Percentiles rank a stretch among this genome's conserved stretches.
Conservation (phyloP, 2,329 filamentous ascomycete species). For the Exserohilum rostratum region DNA sequence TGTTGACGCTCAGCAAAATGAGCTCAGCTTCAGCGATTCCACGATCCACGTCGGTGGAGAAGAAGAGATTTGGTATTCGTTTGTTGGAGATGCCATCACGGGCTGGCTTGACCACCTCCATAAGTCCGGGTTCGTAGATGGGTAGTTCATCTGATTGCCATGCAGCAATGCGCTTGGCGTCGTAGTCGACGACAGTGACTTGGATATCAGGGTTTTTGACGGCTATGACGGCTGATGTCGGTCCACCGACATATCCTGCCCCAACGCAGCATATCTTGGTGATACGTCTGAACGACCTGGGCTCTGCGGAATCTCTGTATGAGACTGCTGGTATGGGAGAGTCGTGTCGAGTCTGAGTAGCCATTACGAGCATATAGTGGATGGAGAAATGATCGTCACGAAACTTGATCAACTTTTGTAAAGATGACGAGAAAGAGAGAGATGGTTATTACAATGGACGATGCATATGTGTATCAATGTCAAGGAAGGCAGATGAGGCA, state of each 20-base stretch:
- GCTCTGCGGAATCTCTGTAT: neutral
- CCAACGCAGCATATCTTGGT: conserved; percentile 5
- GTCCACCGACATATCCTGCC: conserved; percentile 59
- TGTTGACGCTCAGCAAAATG: conserved; percentile 78
- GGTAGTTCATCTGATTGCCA: conserved; percentile 78
- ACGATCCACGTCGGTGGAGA: conserved; percentile 69
- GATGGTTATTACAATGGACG: neutral
- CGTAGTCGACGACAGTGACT: conserved; percentile 77
- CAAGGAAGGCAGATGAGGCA: neutral
- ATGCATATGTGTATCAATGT: neutral
- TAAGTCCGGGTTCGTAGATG: conserved; percentile 76
- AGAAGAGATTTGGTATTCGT: conserved; percentile 71
- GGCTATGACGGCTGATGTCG: conserved; percentile 76
- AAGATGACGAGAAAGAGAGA: neutral
- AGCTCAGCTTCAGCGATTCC: conserved; percentile 72
- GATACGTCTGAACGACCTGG: neutral
- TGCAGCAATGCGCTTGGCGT: conserved; percentile 67
- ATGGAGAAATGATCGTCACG: neutral
- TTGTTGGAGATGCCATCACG: conserved; percentile 51
- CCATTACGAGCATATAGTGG: neutral
- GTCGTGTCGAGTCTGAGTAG: conserved; percentile 1
- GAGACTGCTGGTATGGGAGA: neutral
- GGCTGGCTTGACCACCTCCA: conserved; percentile 69
- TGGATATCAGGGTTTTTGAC: conserved; percentile 72
- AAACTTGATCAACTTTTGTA: neutral